These are phyloP conservation scores for Phytophthora tentaculata DNA, from an alignment of 352 stramenopile genomes.

Conservation along the genomic window DNA sequence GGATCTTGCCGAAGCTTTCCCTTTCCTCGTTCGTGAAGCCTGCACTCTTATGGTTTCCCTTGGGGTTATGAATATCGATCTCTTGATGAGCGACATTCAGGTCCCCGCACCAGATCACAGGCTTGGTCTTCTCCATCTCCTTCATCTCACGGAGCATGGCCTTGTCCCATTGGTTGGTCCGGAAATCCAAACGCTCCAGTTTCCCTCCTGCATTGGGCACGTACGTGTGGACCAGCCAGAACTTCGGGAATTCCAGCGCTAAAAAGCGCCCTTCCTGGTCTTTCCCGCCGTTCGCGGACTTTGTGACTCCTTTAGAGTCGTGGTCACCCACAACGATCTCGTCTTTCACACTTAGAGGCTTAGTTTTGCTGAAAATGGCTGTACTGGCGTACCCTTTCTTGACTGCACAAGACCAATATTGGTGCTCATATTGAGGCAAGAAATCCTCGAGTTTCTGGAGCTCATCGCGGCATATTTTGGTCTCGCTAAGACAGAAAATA, in stretches of 20 bases:
- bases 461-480: conserved; percentile 80
- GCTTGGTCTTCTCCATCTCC: conserved; percentile 75
- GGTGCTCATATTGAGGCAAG: conserved; percentile 74
- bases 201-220: conserved; percentile 79
- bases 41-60: conserved; percentile 76
- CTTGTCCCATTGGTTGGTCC: conserved; percentile 80
- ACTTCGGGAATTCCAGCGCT: conserved; percentile 71
- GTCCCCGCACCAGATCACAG: conserved; percentile 86
- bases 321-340: conserved; percentile 60
- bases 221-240: conserved; percentile 90
- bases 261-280: conserved; percentile 84
- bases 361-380: conserved; percentile 73
- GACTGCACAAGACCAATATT: conserved; percentile 78
- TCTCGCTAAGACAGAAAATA: conserved; percentile 87
- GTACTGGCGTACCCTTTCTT: conserved; percentile 87
- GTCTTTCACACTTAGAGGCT: conserved; percentile 74
- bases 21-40: conserved; percentile 85
- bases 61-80: conserved; percentile 90
- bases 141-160: conserved; percentile 75
- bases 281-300: conserved; percentile 37
- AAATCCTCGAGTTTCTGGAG: conserved; percentile 78
- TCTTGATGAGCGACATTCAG: conserved; percentile 89
- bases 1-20: conserved; percentile 70
- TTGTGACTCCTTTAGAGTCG: conserved; percentile 35
- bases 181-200: conserved; percentile 74